Evolutionary conservation across 2,329 filamentous ascomycete genomes (phyloP).

Genomic region (Ophiosphaerella korrae): DNA sequence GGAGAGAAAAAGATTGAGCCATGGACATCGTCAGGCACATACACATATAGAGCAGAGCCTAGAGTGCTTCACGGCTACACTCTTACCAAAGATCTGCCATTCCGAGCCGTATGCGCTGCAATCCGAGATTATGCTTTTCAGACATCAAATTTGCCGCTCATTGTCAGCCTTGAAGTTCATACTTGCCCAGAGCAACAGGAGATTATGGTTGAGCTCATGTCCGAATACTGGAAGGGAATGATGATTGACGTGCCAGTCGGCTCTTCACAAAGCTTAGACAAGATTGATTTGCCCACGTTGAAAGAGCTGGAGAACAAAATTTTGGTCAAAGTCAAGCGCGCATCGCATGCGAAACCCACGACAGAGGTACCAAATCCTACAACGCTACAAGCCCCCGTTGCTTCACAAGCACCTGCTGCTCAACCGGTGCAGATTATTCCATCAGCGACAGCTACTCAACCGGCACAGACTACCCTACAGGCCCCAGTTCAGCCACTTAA

Average conservation of each 20-base stretch:
- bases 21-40: constrained; percentile 36
- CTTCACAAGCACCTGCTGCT: constrained; percentile 32
- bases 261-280: constrained; percentile 46
- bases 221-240: constrained; percentile 78
- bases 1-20: constrained; percentile 30
- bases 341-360: constrained; percentile 42
- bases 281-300: constrained; percentile 67
- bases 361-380: constrained; percentile 32
- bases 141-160: constrained; percentile 75
- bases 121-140: constrained; percentile 81
- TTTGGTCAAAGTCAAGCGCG: constrained; percentile 58
- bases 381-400: constrained; percentile 33
- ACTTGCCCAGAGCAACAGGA: constrained; percentile 81
- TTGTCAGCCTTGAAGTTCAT: constrained; percentile 92
- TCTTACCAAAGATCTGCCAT: constrained; percentile 81
- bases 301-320: constrained; percentile 79
- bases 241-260: constrained; percentile 67
- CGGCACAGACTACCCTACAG: constrained; percentile 36
- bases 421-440: constrained; percentile 33
- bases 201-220: constrained; percentile 93
- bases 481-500: constrained; percentile 30
- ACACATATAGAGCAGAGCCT: constrained; percentile 63
- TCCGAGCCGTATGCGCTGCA: constrained; percentile 82
- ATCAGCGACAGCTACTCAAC: constrained; percentile 29
- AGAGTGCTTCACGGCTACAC: constrained; percentile 85